phyloP scores from a whole-genome alignment of 345 rosid species.

The Eutrema yunnanense region DNA sequence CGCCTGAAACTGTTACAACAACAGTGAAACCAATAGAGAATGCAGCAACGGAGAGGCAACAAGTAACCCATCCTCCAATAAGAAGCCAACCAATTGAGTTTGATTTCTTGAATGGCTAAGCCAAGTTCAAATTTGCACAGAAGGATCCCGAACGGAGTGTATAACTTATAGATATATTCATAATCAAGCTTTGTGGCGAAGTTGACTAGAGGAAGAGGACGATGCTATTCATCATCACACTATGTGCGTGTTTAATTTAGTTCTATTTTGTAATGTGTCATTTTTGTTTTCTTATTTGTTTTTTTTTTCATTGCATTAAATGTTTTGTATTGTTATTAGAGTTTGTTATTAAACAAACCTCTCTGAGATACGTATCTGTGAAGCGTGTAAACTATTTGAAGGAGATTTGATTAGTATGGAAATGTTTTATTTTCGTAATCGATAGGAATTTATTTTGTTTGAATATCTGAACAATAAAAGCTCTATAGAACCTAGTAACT shows the following conservation, averaged over 20 bases:
- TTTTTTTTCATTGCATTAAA: not conserved
- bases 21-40: constrained; percentile 21
- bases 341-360: not conserved
- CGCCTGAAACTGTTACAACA: constrained; percentile 13
- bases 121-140: constrained; percentile 13
- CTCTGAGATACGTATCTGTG: constrained; percentile 11
- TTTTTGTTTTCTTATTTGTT: not conserved
- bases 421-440: not conserved
- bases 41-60: constrained; percentile 15
- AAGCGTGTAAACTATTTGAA: constrained; percentile 19
- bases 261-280: constrained; percentile 6
- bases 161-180: not conserved
- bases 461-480: not conserved
- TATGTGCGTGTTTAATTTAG: not conserved
- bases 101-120: constrained; percentile 28
- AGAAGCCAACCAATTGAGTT: constrained; percentile 26
- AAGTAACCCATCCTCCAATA: constrained; percentile 19
- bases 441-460: not conserved
- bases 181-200: not conserved
- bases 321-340: constrained; percentile 2
- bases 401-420: not conserved
- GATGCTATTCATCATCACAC: not conserved
- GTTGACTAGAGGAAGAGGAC: constrained; percentile 3
- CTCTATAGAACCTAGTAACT: not conserved
- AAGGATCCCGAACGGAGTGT: constrained; percentile 4